These are phyloP conservation scores for Colletotrichum sp. DNA, from an alignment of 2,329 filamentous ascomycete species.

Conservation along the genomic window DNA sequence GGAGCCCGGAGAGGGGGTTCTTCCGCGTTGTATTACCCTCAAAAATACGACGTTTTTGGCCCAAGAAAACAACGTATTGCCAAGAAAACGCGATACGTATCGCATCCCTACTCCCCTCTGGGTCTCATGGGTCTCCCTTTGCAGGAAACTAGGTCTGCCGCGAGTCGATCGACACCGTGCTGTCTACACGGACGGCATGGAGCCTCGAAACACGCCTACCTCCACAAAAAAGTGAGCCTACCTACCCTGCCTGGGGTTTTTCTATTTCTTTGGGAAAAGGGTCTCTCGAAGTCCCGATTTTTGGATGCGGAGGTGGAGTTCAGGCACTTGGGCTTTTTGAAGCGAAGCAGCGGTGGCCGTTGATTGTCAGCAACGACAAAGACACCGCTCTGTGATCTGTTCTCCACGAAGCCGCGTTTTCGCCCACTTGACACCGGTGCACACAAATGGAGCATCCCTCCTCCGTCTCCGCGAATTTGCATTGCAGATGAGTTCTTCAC, in stretches of 20 bases:
- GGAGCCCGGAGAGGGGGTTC: too few relatives aligned
- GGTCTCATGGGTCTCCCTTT: not conserved
- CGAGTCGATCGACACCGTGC: not conserved
- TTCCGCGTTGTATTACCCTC: too few relatives aligned
- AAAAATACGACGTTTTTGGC: too few relatives aligned
- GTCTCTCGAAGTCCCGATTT: not conserved
- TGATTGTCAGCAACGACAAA: not conserved
- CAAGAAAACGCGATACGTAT: too few relatives aligned
- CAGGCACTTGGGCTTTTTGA: not conserved
- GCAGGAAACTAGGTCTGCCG: not conserved
- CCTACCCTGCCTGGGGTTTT: not conserved
- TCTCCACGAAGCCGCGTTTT: not conserved
- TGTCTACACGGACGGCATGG: not conserved
- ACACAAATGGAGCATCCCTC: not conserved
- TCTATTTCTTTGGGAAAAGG: not conserved
- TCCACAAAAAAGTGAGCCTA: not conserved
- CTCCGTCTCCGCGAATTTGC: not conserved
- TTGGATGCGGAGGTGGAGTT: conserved; percentile 3
- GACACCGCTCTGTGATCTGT: not conserved
- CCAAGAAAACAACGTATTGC: too few relatives aligned
- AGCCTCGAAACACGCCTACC: not conserved
- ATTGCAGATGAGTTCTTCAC: not conserved
- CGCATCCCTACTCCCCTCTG: not conserved
- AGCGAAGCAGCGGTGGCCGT: not conserved
- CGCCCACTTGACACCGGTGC: not conserved